Conservation (phyloP, 805 yeast species). For the Suhomyces canberraensis region DNA sequence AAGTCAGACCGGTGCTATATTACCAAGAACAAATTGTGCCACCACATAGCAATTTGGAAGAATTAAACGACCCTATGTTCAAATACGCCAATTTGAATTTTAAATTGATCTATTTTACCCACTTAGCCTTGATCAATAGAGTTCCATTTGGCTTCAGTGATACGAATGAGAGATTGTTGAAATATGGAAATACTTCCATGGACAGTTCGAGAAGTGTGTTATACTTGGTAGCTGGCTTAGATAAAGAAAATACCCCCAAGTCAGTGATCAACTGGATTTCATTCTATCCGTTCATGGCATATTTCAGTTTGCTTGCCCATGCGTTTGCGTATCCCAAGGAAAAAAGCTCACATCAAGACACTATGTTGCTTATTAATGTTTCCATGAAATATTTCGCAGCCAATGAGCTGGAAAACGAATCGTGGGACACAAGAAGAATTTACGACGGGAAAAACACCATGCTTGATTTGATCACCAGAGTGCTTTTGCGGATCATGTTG, state of each 20-base stretch:
- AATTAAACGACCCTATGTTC: neutral
- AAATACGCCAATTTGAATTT: constrained; percentile 10
- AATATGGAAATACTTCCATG: constrained; percentile 19
- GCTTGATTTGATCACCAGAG: constrained; percentile 19
- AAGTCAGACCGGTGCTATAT: constrained; percentile 18
- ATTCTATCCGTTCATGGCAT: constrained; percentile 23
- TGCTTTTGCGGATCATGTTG: constrained; percentile 22
- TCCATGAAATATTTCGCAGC: constrained; percentile 13
- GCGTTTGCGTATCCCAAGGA: constrained; percentile 18
- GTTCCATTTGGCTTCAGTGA: constrained; percentile 19
- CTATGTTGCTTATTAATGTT: constrained; percentile 19
- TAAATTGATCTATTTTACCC: constrained; percentile 23
- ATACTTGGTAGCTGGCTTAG: constrained; percentile 13
- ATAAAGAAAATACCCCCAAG: constrained; percentile 11
- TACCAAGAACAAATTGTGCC: neutral
- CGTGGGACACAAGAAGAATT: constrained; percentile 4
- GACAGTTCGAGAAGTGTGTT: constrained; percentile 29
- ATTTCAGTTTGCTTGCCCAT: constrained; percentile 20
- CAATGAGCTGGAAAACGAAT: neutral
- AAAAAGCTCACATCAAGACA: constrained; percentile 16
- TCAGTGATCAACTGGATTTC: constrained; percentile 18
- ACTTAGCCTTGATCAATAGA: constrained; percentile 25
- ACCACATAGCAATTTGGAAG: neutral
- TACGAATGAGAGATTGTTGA: constrained; percentile 11
- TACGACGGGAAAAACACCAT: constrained; percentile 7